Conservation (phyloP, 2,329 filamentous ascomycete genomes). For the Cytospora mali region DNA sequence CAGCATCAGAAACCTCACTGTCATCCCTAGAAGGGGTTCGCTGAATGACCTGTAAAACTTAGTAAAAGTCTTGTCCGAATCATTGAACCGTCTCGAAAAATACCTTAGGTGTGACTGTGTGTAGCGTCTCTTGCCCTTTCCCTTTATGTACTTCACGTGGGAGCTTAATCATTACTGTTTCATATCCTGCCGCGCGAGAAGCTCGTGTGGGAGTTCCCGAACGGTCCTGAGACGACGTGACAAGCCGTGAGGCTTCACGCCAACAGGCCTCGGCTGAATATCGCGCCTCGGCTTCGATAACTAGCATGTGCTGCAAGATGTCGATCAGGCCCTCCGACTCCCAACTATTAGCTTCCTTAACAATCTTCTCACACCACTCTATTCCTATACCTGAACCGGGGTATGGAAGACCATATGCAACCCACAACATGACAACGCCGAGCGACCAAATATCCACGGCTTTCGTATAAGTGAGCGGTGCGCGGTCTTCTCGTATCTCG, state of each 20-base stretch:
- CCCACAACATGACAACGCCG: slow-evolving; percentile 8
- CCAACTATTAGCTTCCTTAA: background rate
- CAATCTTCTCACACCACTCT: background rate
- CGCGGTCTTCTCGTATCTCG: background rate
- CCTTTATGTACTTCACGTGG: background rate
- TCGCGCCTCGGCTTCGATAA: background rate
- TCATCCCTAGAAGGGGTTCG: background rate
- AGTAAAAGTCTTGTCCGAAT: background rate
- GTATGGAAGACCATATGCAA: slow-evolving; percentile 11
- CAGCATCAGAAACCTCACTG: too few species aligned
- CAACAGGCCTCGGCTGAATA: slow-evolving; percentile 3
- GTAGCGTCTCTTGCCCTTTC: background rate
- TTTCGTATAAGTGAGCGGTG: slow-evolving; percentile 6
- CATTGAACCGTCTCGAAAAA: background rate
- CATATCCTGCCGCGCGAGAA: background rate
- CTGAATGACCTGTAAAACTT: background rate
- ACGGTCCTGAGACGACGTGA: background rate
- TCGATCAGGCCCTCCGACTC: too few species aligned
- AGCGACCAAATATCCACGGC: slow-evolving; percentile 19
- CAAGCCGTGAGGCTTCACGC: background rate
- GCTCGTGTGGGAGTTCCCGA: background rate
- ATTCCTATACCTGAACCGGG: background rate
- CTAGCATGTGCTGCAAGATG: too few species aligned
- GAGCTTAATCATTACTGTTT: background rate
- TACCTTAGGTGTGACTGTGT: background rate